These are phyloP conservation scores for Larix sibirica DNA, from an alignment of 83 land plant species.

Conservation along the genomic window DNA sequence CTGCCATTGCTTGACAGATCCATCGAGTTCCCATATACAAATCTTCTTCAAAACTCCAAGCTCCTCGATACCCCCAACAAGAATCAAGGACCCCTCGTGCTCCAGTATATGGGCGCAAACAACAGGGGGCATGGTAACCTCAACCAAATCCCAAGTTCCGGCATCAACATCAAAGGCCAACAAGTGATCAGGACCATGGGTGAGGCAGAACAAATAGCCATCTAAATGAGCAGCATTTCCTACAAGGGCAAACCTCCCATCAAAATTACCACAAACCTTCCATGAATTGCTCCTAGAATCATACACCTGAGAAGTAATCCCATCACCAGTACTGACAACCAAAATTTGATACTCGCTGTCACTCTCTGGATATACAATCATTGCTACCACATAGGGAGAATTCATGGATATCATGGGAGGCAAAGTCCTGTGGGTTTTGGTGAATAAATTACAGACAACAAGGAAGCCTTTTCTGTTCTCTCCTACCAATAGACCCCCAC, in stretches of 20 bases:
- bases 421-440: conserved; percentile 7
- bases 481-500: conserved; percentile 7
- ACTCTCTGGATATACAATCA: not conserved
- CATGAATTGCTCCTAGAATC: conserved; percentile 7
- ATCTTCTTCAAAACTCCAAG: conserved; percentile 36
- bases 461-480: conserved; percentile 1
- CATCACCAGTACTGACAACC: conserved; percentile 8
- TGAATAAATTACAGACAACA: conserved; percentile 5
- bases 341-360: not conserved
- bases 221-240: not conserved
- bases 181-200: conserved; percentile 12
- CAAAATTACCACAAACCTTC: conserved; percentile 8
- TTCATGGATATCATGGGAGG: conserved; percentile 1
- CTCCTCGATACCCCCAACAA: conserved; percentile 62
- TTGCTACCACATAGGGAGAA: conserved; percentile 6
- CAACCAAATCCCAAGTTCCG: conserved; percentile 13
- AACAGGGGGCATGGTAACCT: conserved; percentile 11
- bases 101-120: conserved; percentile 9
- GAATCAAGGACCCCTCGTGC: conserved; percentile 22
- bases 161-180: conserved; percentile 14
- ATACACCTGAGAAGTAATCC: conserved; percentile 10
- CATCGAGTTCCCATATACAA: conserved; percentile 48
- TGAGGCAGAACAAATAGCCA: conserved; percentile 15
- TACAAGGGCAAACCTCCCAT: conserved; percentile 18
- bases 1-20: conserved; percentile 29